phyloP scores from a whole-genome alignment of 2,329 filamentous ascomycete species.

The Septoria petroselini region DNA sequence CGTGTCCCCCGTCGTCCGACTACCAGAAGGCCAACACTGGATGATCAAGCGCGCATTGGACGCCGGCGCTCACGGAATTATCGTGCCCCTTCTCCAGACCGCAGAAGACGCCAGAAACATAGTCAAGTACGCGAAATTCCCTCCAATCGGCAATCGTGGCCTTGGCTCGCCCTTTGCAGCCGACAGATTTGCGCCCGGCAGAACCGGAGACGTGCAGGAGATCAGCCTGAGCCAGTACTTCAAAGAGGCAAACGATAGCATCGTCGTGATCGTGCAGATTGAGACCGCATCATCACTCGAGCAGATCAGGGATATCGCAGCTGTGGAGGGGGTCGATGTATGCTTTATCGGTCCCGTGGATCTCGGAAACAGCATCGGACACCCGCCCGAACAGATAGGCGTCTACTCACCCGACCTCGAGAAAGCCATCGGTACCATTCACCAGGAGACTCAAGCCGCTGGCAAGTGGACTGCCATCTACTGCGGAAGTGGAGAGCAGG shows the following conservation, averaged over 20 bases:
- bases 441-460: slow-evolving; percentile 50
- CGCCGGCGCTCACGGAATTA: slow-evolving; percentile 57
- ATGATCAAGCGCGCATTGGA: slow-evolving; percentile 63
- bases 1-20: slow-evolving; percentile 45
- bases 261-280: slow-evolving; percentile 51
- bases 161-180: slow-evolving; percentile 55
- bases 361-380: slow-evolving; percentile 57
- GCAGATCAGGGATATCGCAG: slow-evolving; percentile 49
- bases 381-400: slow-evolving; percentile 47
- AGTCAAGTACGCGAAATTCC: slow-evolving; percentile 55
- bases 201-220: slow-evolving; percentile 19
- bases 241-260: slow-evolving; percentile 53
- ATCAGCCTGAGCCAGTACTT: slow-evolving; percentile 46
- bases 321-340: slow-evolving; percentile 50
- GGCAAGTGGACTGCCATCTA: slow-evolving; percentile 57
- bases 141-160: slow-evolving; percentile 53
- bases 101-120: slow-evolving; percentile 50
- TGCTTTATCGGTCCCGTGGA: slow-evolving; percentile 56
- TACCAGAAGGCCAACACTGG: slow-evolving; percentile 58
- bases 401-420: slow-evolving; percentile 51
- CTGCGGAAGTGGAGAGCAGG: slow-evolving; percentile 52
- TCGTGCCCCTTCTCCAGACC: slow-evolving; percentile 45
- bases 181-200: slow-evolving; percentile 36
- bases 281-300: slow-evolving; percentile 44
- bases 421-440: slow-evolving; percentile 52